These are phyloP conservation scores for Monilinia aucupariae DNA, from an alignment of 2,329 filamentous ascomycete genomes.

Conservation along the genomic window DNA sequence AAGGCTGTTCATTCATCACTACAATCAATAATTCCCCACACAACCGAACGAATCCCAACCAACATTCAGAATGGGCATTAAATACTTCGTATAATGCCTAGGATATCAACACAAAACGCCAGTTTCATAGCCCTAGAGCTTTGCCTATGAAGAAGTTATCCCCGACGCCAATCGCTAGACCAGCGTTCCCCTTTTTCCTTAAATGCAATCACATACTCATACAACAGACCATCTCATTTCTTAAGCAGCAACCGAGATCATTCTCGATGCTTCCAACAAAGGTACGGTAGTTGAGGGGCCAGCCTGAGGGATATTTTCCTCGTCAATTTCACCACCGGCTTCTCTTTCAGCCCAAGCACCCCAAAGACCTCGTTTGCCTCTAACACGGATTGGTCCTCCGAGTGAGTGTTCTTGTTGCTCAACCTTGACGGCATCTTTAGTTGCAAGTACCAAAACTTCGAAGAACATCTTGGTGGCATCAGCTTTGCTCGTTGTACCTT, in stretches of 20 bases:
- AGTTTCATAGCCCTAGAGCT: slow-evolving; percentile 7
- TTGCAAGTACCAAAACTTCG: slow-evolving; percentile 89
- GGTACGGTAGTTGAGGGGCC: slow-evolving; percentile 1
- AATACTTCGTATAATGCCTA: slow-evolving; percentile 7
- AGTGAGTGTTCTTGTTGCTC: slow-evolving; percentile 72
- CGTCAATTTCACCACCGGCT: slow-evolving; percentile 55
- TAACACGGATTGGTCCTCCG: slow-evolving; percentile 74
- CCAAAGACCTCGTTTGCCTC: slow-evolving; percentile 94
- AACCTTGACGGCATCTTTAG: slow-evolving; percentile 96
- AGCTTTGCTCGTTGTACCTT: slow-evolving; percentile 70
- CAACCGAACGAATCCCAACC: slow-evolving; percentile 1
- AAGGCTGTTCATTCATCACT: neutral
- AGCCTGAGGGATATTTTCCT: slow-evolving; percentile 20
- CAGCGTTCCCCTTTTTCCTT: slow-evolving; percentile 2
- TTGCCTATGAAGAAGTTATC: neutral
- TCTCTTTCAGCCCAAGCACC: slow-evolving; percentile 87
- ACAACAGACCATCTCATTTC: neutral
- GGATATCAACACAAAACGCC: slow-evolving; percentile 14
- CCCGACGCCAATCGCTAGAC: slow-evolving; percentile 9
- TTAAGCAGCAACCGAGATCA: slow-evolving; percentile 12
- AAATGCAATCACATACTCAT: slow-evolving; percentile 12
- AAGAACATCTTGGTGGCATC: slow-evolving; percentile 99
- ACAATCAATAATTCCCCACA: neutral
- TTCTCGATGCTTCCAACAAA: slow-evolving; percentile 15
- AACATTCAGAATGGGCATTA: neutral